phyloP scores from a whole-genome alignment of 2,329 filamentous ascomycete species.

The Calonectria crousiana region DNA sequence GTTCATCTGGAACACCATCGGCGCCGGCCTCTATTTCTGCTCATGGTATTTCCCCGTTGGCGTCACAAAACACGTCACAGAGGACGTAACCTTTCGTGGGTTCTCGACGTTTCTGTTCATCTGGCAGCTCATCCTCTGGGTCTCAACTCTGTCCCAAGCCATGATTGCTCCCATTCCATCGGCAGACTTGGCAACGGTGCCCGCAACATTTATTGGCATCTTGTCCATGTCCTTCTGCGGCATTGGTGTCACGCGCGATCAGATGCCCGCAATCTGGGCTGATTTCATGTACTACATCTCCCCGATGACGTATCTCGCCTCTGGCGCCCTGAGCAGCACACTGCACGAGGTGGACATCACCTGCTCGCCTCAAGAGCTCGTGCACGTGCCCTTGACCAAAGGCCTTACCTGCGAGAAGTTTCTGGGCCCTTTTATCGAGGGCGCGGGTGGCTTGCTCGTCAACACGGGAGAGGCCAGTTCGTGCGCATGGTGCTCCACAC shows the following conservation, averaged over 20 bases:
- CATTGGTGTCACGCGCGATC: conserved; percentile 51
- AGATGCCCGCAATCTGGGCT: conserved; percentile 64
- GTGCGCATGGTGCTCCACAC: conserved; percentile 69
- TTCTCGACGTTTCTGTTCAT: conserved; percentile 82
- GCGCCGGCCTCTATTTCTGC: conserved; percentile 79
- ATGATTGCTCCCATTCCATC: conserved; percentile 67
- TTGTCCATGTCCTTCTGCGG: conserved; percentile 66
- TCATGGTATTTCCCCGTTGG: conserved; percentile 89
- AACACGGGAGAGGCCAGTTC: conserved; percentile 58
- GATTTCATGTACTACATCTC: conserved; percentile 72
- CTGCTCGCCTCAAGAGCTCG: conserved; percentile 77
- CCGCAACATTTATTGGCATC: conserved; percentile 72
- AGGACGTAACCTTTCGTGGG: conserved; percentile 74
- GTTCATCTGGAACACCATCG: conserved; percentile 83
- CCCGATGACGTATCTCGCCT: conserved; percentile 84
- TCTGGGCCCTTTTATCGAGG: conserved; percentile 61
- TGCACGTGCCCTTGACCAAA: conserved; percentile 72
- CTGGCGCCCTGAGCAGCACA: conserved; percentile 76
- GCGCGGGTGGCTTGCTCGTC: conserved; percentile 64
- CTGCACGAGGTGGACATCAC: conserved; percentile 73
- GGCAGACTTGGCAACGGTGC: conserved; percentile 73
- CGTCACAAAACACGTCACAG: conserved; percentile 72
- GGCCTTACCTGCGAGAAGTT: conserved; percentile 72
- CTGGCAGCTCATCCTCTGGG: conserved; percentile 80
- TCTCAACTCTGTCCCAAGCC: conserved; percentile 82